Evolutionary conservation across 1,284 basidiomycete species (phyloP).

Genomic region (Cystobasidium slooffiae): DNA sequence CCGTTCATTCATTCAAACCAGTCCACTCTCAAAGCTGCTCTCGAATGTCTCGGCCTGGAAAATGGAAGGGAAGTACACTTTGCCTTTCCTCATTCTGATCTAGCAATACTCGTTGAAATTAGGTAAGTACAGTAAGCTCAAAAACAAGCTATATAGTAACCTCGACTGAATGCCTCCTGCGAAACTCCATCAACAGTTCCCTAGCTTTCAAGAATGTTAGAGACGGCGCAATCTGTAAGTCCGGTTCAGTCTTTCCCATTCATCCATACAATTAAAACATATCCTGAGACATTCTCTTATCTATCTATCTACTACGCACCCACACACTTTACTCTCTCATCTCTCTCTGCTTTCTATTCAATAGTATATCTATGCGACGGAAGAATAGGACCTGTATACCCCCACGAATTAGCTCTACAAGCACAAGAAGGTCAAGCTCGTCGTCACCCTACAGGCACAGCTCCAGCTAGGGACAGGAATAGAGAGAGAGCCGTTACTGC

Average conservation of each 20-base stretch:
- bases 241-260: not conserved
- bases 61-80: slow-evolving; percentile 21
- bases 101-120: slow-evolving; percentile 36
- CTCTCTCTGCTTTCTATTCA: not conserved
- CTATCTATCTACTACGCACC: not conserved
- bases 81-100: slow-evolving; percentile 28
- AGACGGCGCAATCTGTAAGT: slow-evolving; percentile 39
- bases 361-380: slow-evolving; percentile 43
- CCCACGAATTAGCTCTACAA: slow-evolving; percentile 34
- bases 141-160: too few relatives aligned
- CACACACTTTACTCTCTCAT: not conserved
- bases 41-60: slow-evolving; percentile 26
- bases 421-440: slow-evolving; percentile 17
- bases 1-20: slow-evolving; percentile 4
- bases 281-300: too few relatives aligned
- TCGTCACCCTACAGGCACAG: not conserved
- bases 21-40: slow-evolving; percentile 33
- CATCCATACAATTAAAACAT: not conserved
- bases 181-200: not conserved
- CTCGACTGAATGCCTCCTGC: not conserved
- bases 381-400: slow-evolving; percentile 19
- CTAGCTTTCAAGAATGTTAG: slow-evolving; percentile 33
- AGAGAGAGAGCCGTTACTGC: not conserved
- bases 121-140: slow-evolving; percentile 12
- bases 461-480: not conserved